Base-by-base conservation (phyloP, 345 rosid species). In the Brassica rapa region DNA sequence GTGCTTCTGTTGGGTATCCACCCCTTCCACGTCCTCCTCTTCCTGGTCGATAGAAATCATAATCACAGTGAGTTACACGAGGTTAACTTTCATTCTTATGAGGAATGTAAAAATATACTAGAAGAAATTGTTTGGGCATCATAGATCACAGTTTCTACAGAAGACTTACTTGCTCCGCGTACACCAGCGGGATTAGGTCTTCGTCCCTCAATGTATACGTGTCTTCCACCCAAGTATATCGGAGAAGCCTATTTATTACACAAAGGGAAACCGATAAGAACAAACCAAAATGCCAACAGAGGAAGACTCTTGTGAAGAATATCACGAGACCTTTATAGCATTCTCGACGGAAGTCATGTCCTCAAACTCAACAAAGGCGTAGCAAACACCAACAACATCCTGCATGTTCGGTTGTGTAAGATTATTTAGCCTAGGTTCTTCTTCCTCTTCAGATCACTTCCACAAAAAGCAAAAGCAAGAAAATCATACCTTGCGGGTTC, bases 321-420 rank as follows among this genome's bases (percentile, higher is more conserved):
- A 56, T 46, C 3, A 35, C 8, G 2, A 77, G 70, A 95, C 99
- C 98, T 89, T 87, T 73, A 95, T 85, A 75, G 98, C 98, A 83
- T 93, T 93, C 72, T 91, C 97, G 68, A 93, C 99, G 37, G 92
- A 84, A 37, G 73, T 12, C 63, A 91, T 84, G 84, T 95, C 99
- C 87, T 93, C 99, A 74, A 87, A 95, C 87, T 95, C 99, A 25
- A 95, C 98, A 78, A 93, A 95, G 10, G 99, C 99, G 80, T 91
- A 95, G 87, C 97, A 95, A 46, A 91, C 91, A 29, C 98, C 99
- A 70, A 89, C 76, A 74, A 88, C 89, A 84, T 95, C 99, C 99
- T 91, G 87, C 85, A 82, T 15, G 33, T 53, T 64, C 35, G 19
- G 63, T 41, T 75, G 63, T 0, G 2, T 4, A 69, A 66, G 60